phyloP scores from a whole-genome alignment of 768 basidiomycete species.

The Chalciporus sphaerocephalus region DNA sequence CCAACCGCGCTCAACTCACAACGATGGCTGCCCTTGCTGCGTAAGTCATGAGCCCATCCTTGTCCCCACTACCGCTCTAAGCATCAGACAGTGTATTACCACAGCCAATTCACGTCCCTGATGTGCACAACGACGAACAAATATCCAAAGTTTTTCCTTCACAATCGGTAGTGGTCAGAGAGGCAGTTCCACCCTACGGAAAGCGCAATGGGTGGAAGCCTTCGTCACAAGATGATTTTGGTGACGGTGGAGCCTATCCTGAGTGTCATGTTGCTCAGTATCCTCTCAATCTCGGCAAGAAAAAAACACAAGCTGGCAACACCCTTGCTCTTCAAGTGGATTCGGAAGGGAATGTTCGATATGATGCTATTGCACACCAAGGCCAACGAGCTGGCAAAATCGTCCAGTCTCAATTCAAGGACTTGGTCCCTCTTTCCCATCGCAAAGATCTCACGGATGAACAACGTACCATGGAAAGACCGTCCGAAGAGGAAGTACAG shows the following conservation, averaged over 20 bases:
- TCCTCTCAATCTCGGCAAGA: slow-evolving; percentile 90
- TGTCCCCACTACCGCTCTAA: neutral
- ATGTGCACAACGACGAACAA: slow-evolving; percentile 61
- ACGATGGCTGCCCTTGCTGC: slow-evolving; percentile 69
- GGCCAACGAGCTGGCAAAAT: slow-evolving; percentile 84
- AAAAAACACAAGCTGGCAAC: slow-evolving; percentile 93
- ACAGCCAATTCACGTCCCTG: slow-evolving; percentile 52
- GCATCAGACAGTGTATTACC: slow-evolving; percentile 54
- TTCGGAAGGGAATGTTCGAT: slow-evolving; percentile 91
- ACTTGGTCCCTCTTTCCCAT: slow-evolving; percentile 87
- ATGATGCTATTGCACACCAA: slow-evolving; percentile 95
- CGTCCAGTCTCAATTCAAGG: slow-evolving; percentile 95
- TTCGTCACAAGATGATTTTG: slow-evolving; percentile 75
- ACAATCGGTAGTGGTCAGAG: slow-evolving; percentile 45
- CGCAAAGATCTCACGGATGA: slow-evolving; percentile 82
- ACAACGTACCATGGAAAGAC: slow-evolving; percentile 78
- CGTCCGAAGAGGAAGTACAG: slow-evolving; percentile 89
- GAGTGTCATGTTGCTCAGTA: slow-evolving; percentile 98
- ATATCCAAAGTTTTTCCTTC: slow-evolving; percentile 28
- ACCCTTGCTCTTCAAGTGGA: slow-evolving; percentile 97
- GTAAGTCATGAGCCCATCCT: slow-evolving; percentile 42
- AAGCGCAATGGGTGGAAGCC: slow-evolving; percentile 86
- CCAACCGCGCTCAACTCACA: slow-evolving; percentile 19
- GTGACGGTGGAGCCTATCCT: slow-evolving; percentile 84
- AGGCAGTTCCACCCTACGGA: slow-evolving; percentile 76